Conservation (phyloP, 176 grass and related monocot genomes). For the Poa annua region DNA sequence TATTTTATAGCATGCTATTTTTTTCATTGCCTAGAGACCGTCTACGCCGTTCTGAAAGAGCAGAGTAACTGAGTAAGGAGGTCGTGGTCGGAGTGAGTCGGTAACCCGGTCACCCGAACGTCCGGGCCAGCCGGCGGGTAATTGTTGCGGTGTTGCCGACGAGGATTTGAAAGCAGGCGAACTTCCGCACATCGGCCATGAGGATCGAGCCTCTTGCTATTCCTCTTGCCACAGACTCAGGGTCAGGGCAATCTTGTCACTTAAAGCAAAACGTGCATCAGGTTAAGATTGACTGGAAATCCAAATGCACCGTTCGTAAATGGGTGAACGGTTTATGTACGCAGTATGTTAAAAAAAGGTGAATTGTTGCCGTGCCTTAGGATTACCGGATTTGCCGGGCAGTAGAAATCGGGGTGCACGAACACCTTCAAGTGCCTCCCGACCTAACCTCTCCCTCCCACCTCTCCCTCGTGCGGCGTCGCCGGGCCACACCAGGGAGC, state of each 20-base stretch:
- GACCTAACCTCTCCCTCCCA: too few species aligned
- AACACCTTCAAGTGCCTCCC: constrained; percentile 71
- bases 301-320: too few species aligned
- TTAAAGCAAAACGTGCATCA: too few species aligned
- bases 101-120: constrained; percentile 33
- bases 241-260: too few species aligned
- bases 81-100: constrained; percentile 74
- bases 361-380: constrained; percentile 41
- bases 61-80: constrained; percentile 71
- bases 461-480: too few species aligned
- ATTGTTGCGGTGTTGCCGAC: constrained; percentile 52
- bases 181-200: constrained; percentile 38
- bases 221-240: too few species aligned
- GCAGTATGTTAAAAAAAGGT: too few species aligned
- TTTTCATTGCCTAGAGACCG: too few species aligned
- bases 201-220: constrained; percentile 46
- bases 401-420: constrained; percentile 67
- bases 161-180: constrained; percentile 66
- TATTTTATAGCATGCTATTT: too few species aligned
- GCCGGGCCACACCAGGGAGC: too few species aligned
- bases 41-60: constrained; percentile 75
- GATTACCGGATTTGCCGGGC: constrained; percentile 43
- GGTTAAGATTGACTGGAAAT: too few species aligned
- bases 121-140: constrained; percentile 55
- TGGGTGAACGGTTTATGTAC: too few species aligned